These are phyloP conservation scores for Plantago coronopus DNA, from an alignment of 305 asterid species.

Conservation along the genomic window DNA sequence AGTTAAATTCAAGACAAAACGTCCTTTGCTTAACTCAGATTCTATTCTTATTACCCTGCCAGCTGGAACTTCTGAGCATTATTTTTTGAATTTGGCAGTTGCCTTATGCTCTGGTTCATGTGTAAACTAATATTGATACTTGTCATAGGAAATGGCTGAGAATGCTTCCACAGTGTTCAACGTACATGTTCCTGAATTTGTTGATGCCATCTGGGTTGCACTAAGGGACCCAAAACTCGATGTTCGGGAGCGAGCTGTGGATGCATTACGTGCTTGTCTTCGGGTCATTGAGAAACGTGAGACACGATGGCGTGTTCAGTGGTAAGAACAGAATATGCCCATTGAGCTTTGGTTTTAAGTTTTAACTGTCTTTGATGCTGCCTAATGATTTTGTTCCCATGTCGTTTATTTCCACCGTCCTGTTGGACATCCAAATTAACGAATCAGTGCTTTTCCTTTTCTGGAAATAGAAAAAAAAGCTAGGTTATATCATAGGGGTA, in stretches of 20 bases:
- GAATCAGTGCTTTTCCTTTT: neutral
- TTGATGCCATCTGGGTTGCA: constrained; percentile 98
- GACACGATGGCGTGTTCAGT: constrained; percentile 99
- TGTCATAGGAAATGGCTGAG: constrained; percentile 93
- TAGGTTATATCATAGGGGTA: too few species aligned
- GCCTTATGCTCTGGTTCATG: constrained; percentile 22
- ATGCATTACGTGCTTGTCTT: constrained; percentile 96
- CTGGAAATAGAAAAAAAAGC: neutral
- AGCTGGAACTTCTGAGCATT: constrained; percentile 7
- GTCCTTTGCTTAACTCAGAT: neutral
- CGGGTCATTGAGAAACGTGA: constrained; percentile 96
- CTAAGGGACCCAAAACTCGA: constrained; percentile 84
- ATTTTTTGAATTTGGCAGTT: constrained; percentile 14
- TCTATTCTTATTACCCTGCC: neutral
- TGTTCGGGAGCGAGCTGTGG: constrained; percentile 91
- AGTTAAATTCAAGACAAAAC: neutral
- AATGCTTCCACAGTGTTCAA: constrained; percentile 98
- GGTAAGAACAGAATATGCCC: constrained; percentile 48
- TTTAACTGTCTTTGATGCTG: constrained; percentile 16
- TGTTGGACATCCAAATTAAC: neutral
- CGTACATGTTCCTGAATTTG: constrained; percentile 93
- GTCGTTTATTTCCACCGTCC: neutral
- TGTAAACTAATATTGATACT: constrained; percentile 14
- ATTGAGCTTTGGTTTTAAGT: neutral
- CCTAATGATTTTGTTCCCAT: neutral